Conservation (phyloP, 2,329 filamentous ascomycete species). For the Fusarium nurragi region DNA sequence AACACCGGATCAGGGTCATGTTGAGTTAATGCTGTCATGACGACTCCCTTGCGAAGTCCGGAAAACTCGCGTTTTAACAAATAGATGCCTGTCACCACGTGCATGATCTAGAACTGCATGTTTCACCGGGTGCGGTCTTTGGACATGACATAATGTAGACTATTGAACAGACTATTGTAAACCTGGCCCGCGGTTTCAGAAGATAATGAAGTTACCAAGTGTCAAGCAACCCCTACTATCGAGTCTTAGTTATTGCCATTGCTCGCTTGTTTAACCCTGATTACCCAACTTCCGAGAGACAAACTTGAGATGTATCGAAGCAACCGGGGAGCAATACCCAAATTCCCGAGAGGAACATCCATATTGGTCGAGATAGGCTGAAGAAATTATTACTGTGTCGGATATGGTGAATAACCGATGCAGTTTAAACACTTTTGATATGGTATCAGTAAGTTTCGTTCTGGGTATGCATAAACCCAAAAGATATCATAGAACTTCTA, state of each 20-base stretch:
- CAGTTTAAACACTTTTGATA: background rate
- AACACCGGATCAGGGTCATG: background rate
- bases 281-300: background rate
- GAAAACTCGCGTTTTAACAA: background rate
- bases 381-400: background rate
- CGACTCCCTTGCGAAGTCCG: slow-evolving; percentile 7
- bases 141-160: background rate
- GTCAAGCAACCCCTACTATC: background rate
- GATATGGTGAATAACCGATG: background rate
- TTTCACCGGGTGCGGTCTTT: background rate
- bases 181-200: background rate
- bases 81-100: background rate
- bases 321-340: background rate
- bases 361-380: background rate
- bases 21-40: slow-evolving; percentile 1
- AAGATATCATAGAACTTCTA: background rate
- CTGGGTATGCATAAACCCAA: no score
- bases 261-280: background rate
- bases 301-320: background rate
- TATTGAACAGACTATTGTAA: background rate
- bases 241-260: background rate
- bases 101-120: slow-evolving; percentile 1
- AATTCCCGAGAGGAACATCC: background rate
- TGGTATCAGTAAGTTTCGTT: no score
- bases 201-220: background rate